Conservation (phyloP, 345 rosid genomes). For the Streptanthus diversifolius region DNA sequence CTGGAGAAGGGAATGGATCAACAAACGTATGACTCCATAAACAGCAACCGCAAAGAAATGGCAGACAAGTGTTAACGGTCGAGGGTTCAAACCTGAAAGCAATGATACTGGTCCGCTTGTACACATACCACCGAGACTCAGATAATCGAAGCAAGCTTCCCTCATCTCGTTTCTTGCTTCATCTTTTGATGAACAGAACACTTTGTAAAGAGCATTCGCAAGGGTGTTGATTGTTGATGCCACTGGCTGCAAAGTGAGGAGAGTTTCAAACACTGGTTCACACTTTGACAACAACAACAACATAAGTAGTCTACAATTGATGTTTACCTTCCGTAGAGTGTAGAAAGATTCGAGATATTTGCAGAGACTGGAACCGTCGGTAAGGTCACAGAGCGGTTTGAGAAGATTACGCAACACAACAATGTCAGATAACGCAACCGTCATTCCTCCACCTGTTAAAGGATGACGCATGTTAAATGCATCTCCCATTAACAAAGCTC, state of each 20-base stretch:
- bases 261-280: background rate
- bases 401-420: slow-evolving; percentile 48
- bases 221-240: slow-evolving; percentile 48
- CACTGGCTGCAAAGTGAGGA: slow-evolving; percentile 37
- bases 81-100: slow-evolving; percentile 49
- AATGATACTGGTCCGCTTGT: slow-evolving; percentile 45
- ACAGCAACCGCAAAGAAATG: slow-evolving; percentile 52
- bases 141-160: slow-evolving; percentile 43
- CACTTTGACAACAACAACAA: background rate
- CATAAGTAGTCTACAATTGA: background rate
- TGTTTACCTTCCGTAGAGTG: slow-evolving; percentile 47
- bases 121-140: slow-evolving; percentile 42
- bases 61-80: slow-evolving; percentile 37
- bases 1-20: slow-evolving; percentile 47
- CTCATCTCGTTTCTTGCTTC: slow-evolving; percentile 50
- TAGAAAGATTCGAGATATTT: slow-evolving; percentile 49
- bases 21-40: slow-evolving; percentile 42
- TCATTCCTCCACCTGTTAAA: slow-evolving; percentile 52
- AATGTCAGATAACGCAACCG: slow-evolving; percentile 46
- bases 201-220: slow-evolving; percentile 46
- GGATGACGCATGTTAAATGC: slow-evolving; percentile 59
- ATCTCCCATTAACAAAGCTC: slow-evolving; percentile 51
- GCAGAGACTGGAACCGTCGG: slow-evolving; percentile 44
- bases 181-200: slow-evolving; percentile 43
- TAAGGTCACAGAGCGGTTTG: slow-evolving; percentile 39